These are phyloP conservation scores for Aspergillus udagawae DNA, from an alignment of 2,329 filamentous ascomycete genomes.

Conservation along the genomic window DNA sequence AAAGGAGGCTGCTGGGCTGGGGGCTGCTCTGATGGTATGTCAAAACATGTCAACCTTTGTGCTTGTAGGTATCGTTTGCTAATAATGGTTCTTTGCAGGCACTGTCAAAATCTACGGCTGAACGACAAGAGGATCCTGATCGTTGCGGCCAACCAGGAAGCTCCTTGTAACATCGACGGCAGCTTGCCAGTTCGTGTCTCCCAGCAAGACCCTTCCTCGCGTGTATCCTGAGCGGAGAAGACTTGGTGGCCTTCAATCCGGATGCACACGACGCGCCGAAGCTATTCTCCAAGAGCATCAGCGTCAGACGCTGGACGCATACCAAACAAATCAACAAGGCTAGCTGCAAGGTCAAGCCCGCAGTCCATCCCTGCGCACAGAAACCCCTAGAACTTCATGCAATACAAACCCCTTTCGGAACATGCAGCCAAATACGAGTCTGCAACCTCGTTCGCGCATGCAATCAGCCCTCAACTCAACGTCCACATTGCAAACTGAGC, in stretches of 20 bases:
- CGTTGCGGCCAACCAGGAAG: neutral
- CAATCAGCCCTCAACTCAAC: neutral
- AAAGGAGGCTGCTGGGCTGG: conserved; percentile 36
- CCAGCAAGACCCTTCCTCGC: too few species aligned
- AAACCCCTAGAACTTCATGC: neutral
- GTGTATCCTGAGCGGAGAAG: neutral
- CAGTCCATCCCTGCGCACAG: neutral
- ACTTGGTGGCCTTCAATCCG: neutral
- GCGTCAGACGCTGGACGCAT: neutral
- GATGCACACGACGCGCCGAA: neutral
- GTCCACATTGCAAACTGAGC: neutral
- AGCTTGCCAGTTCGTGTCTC: neutral
- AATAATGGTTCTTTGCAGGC: neutral
- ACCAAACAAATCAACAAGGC: neutral
- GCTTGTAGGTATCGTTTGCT: neutral
- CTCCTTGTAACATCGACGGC: neutral
- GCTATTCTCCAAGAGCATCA: neutral
- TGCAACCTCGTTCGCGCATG: too few species aligned
- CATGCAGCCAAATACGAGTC: too few species aligned
- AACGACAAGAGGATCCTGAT: neutral
- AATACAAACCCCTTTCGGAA: too few species aligned
- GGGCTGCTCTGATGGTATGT: conserved; percentile 41
- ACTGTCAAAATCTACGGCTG: conserved; percentile 2
- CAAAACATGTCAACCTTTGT: neutral
- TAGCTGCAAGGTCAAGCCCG: neutral